phyloP scores from a whole-genome alignment of 352 stramenopile genomes.

The Globisporangium emineosum region DNA sequence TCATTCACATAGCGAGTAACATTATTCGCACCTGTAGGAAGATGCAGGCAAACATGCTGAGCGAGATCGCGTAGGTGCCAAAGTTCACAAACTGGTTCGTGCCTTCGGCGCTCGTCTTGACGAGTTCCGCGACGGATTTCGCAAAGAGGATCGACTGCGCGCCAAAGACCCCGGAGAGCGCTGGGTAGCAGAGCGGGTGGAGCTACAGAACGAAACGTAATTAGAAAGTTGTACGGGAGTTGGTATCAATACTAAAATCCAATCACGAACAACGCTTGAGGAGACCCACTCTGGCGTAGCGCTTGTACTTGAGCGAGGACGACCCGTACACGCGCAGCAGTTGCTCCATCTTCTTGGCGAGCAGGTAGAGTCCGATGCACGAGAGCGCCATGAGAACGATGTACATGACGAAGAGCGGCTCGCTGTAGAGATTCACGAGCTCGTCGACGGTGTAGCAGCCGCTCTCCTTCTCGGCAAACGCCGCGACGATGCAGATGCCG shows the following conservation, averaged over 20 bases:
- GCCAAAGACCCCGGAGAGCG: constrained; percentile 71
- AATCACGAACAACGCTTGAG: not conserved
- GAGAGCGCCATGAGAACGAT: constrained; percentile 42
- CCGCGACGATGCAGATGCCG: constrained; percentile 76
- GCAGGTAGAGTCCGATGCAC: constrained; percentile 32
- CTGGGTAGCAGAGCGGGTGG: constrained; percentile 68
- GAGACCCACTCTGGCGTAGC: constrained; percentile 32
- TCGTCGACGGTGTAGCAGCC: constrained; percentile 75
- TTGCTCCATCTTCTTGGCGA: constrained; percentile 45
- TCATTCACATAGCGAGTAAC: not conserved
- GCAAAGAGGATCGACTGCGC: constrained; percentile 81
- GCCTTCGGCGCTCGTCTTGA: constrained; percentile 76
- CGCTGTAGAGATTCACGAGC: constrained; percentile 62
- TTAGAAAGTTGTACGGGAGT: not conserved
- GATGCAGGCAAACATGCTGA: constrained; percentile 78
- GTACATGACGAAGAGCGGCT: constrained; percentile 68
- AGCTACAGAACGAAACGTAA: constrained; percentile 20
- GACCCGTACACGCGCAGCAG: constrained; percentile 36
- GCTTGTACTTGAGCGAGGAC: constrained; percentile 47
- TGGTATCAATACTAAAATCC: not conserved
- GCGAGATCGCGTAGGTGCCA: constrained; percentile 76
- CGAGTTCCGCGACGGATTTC: constrained; percentile 77
- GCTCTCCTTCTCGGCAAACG: constrained; percentile 74
- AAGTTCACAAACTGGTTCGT: constrained; percentile 68
- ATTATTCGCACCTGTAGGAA: constrained; percentile 57